Evolutionary conservation across 2,329 filamentous ascomycete genomes (phyloP).

Genomic region (Cladosporium sphaerospermum): DNA sequence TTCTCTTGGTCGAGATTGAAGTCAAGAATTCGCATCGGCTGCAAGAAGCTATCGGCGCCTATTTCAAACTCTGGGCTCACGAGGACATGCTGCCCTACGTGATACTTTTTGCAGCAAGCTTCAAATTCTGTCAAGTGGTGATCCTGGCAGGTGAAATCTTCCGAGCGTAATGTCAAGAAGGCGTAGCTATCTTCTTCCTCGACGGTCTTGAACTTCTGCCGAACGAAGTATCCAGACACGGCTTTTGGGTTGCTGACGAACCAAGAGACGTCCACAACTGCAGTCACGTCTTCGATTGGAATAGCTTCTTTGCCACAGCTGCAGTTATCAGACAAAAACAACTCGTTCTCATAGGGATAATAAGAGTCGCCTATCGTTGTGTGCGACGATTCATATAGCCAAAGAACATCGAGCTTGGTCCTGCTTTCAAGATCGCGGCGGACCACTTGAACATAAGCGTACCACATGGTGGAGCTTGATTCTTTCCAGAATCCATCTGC

Average conservation of each 20-base stretch:
- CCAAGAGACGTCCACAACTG: conserved; percentile 51
- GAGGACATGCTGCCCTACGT: background rate
- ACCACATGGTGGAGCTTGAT: conserved; percentile 52
- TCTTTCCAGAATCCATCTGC: conserved; percentile 50
- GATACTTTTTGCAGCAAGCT: background rate
- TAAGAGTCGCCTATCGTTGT: conserved; percentile 62
- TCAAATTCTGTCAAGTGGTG: background rate
- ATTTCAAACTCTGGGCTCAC: background rate
- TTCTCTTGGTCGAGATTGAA: background rate
- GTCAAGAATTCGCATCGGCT: background rate
- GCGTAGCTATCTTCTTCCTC: conserved; percentile 42
- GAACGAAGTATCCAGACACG: conserved; percentile 54
- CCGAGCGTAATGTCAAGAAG: conserved; percentile 52
- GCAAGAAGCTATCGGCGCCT: background rate
- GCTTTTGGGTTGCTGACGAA: conserved; percentile 49
- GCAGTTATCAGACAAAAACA: conserved; percentile 73
- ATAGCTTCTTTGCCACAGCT: conserved; percentile 56
- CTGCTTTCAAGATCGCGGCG: conserved; percentile 29
- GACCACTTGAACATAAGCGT: conserved; percentile 60
- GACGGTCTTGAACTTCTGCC: conserved; percentile 59
- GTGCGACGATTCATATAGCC: conserved; percentile 66
- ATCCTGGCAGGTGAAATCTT: background rate
- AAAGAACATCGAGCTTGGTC: conserved; percentile 56
- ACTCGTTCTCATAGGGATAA: conserved; percentile 65
- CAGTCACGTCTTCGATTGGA: conserved; percentile 49